Base-by-base conservation (phyloP, 129 eudicot species). In the Artemisia argyi region DNA sequence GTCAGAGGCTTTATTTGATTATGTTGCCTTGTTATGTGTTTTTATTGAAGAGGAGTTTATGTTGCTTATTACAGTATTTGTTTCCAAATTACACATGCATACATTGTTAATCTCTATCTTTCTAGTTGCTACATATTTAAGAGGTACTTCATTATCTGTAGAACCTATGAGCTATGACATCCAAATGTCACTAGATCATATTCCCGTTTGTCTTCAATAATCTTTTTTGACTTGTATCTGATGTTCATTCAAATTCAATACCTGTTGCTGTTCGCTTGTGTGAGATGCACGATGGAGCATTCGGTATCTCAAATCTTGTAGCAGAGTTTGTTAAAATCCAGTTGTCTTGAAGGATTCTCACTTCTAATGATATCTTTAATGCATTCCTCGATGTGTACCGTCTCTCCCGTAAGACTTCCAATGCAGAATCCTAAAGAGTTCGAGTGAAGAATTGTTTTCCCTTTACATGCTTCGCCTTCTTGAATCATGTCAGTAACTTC, bases 391-490 rank as follows among this genome's bases (percentile, higher is more conserved):
- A 83, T 65, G 60, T 75, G 78, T 26, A 35, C 60, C 47, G 83
- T 78, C 67, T 91, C 91, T 59, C 49, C 69, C 76, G 71, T 44
- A 73, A 83, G 60, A 56, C 85, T 52, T 13, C 73, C 71, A 19
- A 91, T 69, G 89, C 97, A 85, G 64, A 83, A 91, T 10, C 78
- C 79, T 22, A 84, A 73, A 11, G 91, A 78, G 49, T 78, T 72
- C 42, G 82, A 44, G 61, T 77, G 76, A 39, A 77, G 72, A 71
- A 83, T 58, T 7, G 81, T 65, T 81, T 75, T 81, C 51, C 79
- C 83, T 68, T 75, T 80, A n/a, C 72, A 19, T 14, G 72, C 76
- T 66, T 73, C 79, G 8, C 76, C 78, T 6, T 74, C 85, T 42
- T 72, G 72, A 26, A 64, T 69, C 35, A 65, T 82, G 1, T 73